Conservation (phyloP, 2,329 filamentous ascomycete species). For the Pseudogymnoascus sp. region DNA sequence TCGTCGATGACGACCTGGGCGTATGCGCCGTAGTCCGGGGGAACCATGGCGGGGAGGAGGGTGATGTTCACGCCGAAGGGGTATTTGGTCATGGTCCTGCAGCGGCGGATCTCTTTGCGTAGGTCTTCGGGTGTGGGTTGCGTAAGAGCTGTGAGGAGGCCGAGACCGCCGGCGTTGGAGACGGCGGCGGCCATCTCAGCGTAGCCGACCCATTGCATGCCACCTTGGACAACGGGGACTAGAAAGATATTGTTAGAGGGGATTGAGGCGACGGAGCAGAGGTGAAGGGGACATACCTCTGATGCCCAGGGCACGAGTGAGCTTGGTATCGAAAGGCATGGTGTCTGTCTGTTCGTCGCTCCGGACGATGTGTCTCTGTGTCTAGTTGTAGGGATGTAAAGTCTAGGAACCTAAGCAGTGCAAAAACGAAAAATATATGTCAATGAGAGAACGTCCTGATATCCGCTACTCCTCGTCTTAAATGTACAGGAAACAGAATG, state of each 20-base stretch:
- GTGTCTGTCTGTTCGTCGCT: slow-evolving; percentile 45
- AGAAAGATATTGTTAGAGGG: slow-evolving; percentile 13
- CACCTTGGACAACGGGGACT: slow-evolving; percentile 80
- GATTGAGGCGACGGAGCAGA: background rate
- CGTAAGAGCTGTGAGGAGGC: slow-evolving; percentile 81
- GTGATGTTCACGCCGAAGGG: slow-evolving; percentile 95
- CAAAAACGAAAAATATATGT: background rate
- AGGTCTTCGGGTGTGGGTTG: slow-evolving; percentile 89
- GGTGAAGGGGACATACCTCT: slow-evolving; percentile 20
- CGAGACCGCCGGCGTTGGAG: slow-evolving; percentile 74
- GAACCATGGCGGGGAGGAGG: slow-evolving; percentile 79
- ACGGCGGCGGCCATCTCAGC: slow-evolving; percentile 72
- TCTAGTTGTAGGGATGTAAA: background rate
- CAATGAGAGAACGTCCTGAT: background rate
- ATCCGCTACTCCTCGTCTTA: slow-evolving; percentile 1
- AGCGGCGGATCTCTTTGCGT: slow-evolving; percentile 85
- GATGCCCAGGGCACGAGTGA: slow-evolving; percentile 38
- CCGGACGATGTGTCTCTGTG: slow-evolving; percentile 30
- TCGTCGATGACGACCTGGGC: slow-evolving; percentile 90
- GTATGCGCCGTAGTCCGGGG: slow-evolving; percentile 88
- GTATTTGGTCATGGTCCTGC: slow-evolving; percentile 68
- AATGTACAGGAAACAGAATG: background rate
- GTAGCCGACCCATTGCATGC: slow-evolving; percentile 82
- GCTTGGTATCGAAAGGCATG: slow-evolving; percentile 35
- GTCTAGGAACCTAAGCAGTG: background rate